phyloP scores from a whole-genome alignment of 106 monocot genomes.

The Narthecium ossifragum region DNA sequence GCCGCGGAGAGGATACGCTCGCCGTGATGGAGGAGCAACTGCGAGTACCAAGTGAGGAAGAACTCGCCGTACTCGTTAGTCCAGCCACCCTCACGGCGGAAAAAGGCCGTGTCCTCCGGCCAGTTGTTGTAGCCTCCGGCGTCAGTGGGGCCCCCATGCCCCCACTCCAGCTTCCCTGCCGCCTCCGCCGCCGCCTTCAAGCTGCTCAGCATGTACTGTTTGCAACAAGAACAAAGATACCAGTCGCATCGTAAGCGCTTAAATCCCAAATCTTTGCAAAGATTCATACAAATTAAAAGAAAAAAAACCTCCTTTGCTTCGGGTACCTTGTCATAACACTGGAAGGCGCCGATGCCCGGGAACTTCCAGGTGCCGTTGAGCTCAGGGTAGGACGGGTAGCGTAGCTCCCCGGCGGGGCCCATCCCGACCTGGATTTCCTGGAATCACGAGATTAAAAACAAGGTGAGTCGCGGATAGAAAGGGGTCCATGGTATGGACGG shows the following conservation, averaged over 20 bases:
- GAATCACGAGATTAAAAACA: not conserved
- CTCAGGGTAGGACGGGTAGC: constrained; percentile 92
- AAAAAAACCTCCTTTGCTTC: not conserved
- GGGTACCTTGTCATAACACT: constrained; percentile 84
- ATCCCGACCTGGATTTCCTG: constrained; percentile 93
- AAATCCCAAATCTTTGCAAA: too few relatives aligned
- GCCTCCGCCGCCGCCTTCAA: constrained; percentile 63
- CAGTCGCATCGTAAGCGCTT: too few relatives aligned
- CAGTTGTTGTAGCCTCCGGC: constrained; percentile 78
- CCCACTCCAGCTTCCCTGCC: constrained; percentile 73
- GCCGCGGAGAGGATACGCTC: constrained; percentile 61
- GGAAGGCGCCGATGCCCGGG: constrained; percentile 90
- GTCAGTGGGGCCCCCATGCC: constrained; percentile 62
- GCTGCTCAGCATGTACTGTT: constrained; percentile 64
- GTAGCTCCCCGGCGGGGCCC: constrained; percentile 89
- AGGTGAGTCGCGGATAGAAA: not conserved
- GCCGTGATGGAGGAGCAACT: constrained; percentile 65
- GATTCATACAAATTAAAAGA: not conserved
- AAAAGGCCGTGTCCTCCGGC: constrained; percentile 89
- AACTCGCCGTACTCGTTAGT: constrained; percentile 59
- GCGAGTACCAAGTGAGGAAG: constrained; percentile 92
- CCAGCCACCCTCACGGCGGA: constrained; percentile 78
- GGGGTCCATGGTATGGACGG: not conserved
- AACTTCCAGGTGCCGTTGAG: constrained; percentile 73
- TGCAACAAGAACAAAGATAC: too few relatives aligned